Base-by-base conservation (phyloP, 176 grass and related monocot genomes). In the Tuctoria greenei region DNA sequence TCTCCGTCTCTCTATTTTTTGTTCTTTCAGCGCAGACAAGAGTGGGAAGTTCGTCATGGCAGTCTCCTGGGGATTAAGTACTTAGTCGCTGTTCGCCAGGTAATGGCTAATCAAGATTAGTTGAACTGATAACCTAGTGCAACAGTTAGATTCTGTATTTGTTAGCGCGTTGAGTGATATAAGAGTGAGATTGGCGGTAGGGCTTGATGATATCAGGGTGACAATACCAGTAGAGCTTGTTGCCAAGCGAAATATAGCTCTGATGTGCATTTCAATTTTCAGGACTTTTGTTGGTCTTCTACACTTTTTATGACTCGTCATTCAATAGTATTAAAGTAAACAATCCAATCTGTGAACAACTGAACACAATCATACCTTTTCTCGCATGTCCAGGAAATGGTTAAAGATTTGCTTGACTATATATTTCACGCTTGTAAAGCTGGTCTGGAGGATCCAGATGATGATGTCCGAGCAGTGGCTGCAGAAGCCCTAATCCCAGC, bases 21-120 rank as follows among this genome's bases (percentile, higher is more conserved):
- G 62, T 89, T 91, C 62, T 90, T 91, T 83, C 95, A 99, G 95
- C 84, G 60, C 83, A 99, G 95, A 82, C 95, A 99, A 88, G 95
- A 99, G 76, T 99, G 95, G 95, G 95, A 99, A 90, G 82, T 92
- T 84, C 91, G 95, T 81, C 95, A 99, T 84, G 95, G 95, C 71
- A 92, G 91, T 73, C 95, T 99, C 67, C 91, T 99, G 62, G 95
- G 95, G 56, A 99, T 99, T 64, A 99, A 99, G 55, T 99, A 99
- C 76, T 87, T 99, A 61, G 85, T 99, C 27, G 95, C 95, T 77
- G 87, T 99, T 86, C 95, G 95, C 17, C 86, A 81, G 85, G 95
- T 95, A 87, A 79, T 66, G 76, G 28, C 37, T 84, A 86, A 44
- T 72, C 20, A 71, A 72, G 41, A 72, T 76, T 14, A 4, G 9